A percentile compares a stretch with the other conserved stretches of the same genome.
Evolutionary conservation across 2,329 filamentous ascomycete genomes (phyloP).

Genomic region (Xylariaceae sp.): DNA sequence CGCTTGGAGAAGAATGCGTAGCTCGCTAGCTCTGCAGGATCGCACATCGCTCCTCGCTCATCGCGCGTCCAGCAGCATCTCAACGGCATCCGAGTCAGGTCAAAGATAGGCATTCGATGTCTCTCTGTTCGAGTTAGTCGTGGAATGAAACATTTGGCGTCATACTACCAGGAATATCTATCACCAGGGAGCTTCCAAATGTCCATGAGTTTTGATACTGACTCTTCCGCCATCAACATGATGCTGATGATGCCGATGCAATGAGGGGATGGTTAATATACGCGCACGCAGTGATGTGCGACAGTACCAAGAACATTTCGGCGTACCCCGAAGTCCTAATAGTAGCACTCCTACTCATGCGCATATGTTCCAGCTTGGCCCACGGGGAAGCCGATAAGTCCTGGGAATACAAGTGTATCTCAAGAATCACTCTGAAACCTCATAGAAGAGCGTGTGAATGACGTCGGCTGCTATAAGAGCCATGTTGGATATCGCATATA

Average conservation of each 20-base stretch:
- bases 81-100: neutral
- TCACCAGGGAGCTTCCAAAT: neutral
- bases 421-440: neutral
- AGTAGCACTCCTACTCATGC: neutral
- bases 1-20: neutral
- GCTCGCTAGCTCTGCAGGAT: neutral
- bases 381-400: neutral
- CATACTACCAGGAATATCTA: neutral
- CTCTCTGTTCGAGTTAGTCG: neutral
- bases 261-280: conserved; percentile 2
- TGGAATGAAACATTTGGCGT: neutral
- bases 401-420: neutral
- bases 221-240: neutral
- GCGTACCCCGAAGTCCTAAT: conserved; percentile 2
- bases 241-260: conserved; percentile 1
- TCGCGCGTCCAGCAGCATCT: neutral
- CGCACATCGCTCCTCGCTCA: neutral
- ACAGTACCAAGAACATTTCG: conserved; percentile 1
- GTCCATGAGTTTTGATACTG: neutral
- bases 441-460: neutral
- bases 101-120: neutral
- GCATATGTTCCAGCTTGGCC: neutral
- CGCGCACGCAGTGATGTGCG: neutral
- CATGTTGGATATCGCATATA: neutral
- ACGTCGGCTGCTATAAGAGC: neutral